These are phyloP conservation scores for Candida tibetensis DNA, from an alignment of 805 yeast species.

Conservation along the genomic window DNA sequence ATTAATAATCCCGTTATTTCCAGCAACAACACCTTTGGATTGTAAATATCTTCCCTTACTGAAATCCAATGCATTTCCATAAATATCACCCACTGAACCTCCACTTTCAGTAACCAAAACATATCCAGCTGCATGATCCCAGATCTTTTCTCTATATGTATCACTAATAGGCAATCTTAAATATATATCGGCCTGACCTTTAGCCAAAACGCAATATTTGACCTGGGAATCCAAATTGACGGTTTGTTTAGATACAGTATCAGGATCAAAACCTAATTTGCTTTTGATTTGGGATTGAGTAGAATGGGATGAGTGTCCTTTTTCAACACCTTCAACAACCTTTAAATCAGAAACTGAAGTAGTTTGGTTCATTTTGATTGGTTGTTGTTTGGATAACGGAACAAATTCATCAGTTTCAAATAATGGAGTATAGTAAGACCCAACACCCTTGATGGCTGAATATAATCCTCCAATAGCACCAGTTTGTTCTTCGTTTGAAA, in stretches of 20 bases:
- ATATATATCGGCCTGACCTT: slow-evolving; percentile 91
- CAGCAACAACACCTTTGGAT: slow-evolving; percentile 93
- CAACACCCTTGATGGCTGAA: slow-evolving; percentile 64
- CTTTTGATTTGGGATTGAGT: slow-evolving; percentile 75
- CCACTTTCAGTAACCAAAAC: slow-evolving; percentile 86
- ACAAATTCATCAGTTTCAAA: slow-evolving; percentile 32
- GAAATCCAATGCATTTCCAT: slow-evolving; percentile 72
- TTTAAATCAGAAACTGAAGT: slow-evolving; percentile 48
- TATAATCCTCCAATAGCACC: slow-evolving; percentile 66
- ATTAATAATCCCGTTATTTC: slow-evolving; percentile 48
- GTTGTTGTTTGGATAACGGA: slow-evolving; percentile 28
- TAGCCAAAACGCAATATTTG: slow-evolving; percentile 86
- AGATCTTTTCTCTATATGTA: slow-evolving; percentile 84
- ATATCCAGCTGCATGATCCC: slow-evolving; percentile 99
- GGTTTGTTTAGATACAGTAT: slow-evolving; percentile 58
- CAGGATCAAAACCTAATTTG: slow-evolving; percentile 42
- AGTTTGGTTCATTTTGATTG: slow-evolving; percentile 53
- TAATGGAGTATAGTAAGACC: slow-evolving; percentile 57
- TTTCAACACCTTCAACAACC: slow-evolving; percentile 92
- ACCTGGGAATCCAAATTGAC: slow-evolving; percentile 94
- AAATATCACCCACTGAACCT: slow-evolving; percentile 83
- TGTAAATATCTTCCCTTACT: slow-evolving; percentile 78
- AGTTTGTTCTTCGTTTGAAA: slow-evolving; percentile 30
- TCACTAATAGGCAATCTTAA: slow-evolving; percentile 79
- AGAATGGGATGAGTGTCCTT: slow-evolving; percentile 89